Evolutionary conservation across 2,329 filamentous ascomycete species (phyloP).

Genomic region (Calonectria ilicicola): DNA sequence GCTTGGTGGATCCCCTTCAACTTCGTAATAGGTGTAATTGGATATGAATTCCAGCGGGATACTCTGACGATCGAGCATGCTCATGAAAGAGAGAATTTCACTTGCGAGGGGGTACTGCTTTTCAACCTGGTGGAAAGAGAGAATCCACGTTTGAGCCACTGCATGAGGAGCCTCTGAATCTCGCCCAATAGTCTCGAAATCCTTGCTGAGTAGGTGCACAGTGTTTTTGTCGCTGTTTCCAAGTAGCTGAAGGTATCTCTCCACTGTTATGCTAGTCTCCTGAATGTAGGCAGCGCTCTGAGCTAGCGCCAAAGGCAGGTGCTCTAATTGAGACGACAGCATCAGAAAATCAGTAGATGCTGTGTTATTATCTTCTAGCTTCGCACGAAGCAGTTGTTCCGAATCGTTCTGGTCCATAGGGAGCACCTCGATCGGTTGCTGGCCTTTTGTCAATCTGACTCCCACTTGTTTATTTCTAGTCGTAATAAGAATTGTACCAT

Average conservation of each 20-base stretch:
- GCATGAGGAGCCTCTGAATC: slow-evolving; percentile 42
- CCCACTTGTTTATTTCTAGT: slow-evolving; percentile 50
- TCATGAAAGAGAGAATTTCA: slow-evolving; percentile 49
- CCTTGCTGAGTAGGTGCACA: slow-evolving; percentile 42
- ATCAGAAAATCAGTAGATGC: neutral
- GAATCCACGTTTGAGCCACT: slow-evolving; percentile 47
- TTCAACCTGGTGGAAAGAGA: slow-evolving; percentile 50
- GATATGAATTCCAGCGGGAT: slow-evolving; percentile 36
- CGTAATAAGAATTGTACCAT: slow-evolving; percentile 48
- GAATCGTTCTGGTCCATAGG: slow-evolving; percentile 44
- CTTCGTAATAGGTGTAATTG: no score
- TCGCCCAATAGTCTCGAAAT: slow-evolving; percentile 46
- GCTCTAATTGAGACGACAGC: slow-evolving; percentile 43
- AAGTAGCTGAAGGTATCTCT: slow-evolving; percentile 44
- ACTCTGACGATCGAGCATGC: slow-evolving; percentile 44
- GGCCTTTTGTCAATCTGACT: slow-evolving; percentile 36
- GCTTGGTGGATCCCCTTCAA: slow-evolving; percentile 1
- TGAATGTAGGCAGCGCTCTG: slow-evolving; percentile 52
- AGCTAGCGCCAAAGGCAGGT: slow-evolving; percentile 49
- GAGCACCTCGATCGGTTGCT: slow-evolving; percentile 37
- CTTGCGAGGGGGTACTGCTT: slow-evolving; percentile 35
- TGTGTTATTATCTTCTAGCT: neutral
- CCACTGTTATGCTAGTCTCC: slow-evolving; percentile 41
- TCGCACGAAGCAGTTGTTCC: slow-evolving; percentile 5
- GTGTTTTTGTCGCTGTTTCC: slow-evolving; percentile 16